Evolutionary conservation across 108 stramenopile genomes (phyloP).

Genomic region (Parietichytrium sp.): DNA sequence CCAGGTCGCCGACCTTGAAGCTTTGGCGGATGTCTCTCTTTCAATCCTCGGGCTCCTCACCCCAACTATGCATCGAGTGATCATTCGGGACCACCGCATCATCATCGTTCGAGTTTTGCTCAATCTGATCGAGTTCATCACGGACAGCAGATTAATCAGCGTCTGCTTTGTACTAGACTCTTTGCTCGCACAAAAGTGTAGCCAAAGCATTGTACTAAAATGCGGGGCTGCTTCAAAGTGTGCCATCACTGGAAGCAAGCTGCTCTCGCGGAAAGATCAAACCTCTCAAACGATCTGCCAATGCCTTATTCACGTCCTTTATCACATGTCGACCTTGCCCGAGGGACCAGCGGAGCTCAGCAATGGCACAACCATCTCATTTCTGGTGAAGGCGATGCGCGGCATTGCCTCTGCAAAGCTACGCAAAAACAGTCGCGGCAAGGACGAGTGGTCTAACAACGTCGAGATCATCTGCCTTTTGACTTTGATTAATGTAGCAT

Average conservation of each 20-base stretch:
- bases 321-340: neutral
- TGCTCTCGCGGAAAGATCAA: neutral
- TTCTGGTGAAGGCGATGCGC: neutral
- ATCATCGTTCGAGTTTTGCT: neutral
- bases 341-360: conserved; percentile 15
- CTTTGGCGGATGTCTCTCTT: neutral
- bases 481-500: neutral
- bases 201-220: neutral
- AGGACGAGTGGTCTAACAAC: neutral
- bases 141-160: neutral
- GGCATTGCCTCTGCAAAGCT: neutral
- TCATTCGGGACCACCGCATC: neutral
- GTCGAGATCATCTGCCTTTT: neutral
- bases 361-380: neutral
- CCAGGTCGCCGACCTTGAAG: neutral
- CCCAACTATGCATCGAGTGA: neutral
- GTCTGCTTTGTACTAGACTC: neutral
- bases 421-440: neutral
- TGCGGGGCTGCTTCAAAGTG: neutral
- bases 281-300: neutral
- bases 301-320: neutral
- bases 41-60: neutral
- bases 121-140: neutral
- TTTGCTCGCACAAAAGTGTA: neutral
- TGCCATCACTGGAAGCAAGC: neutral